Percentiles rank a stretch among this genome's conserved stretches.
These are phyloP conservation scores for Pugionium dolabratum DNA, from an alignment of 345 rosid species.

Conservation along the genomic window DNA sequence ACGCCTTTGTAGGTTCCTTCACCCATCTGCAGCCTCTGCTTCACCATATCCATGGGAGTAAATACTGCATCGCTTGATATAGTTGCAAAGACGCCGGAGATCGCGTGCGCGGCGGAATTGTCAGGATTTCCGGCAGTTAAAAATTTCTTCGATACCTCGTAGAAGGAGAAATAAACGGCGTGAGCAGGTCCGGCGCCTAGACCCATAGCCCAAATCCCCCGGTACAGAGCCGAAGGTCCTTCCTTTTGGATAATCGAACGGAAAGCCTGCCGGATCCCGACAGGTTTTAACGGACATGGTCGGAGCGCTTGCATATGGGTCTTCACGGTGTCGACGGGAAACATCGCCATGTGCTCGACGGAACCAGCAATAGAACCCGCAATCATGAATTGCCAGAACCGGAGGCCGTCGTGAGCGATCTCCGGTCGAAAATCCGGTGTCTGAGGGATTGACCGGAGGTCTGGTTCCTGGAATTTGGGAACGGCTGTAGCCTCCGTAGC, in stretches of 20 bases:
- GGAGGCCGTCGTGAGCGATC: constrained; percentile 69
- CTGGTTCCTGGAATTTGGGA: constrained; percentile 42
- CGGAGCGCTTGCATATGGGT: constrained; percentile 92
- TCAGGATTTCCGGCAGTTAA: constrained; percentile 63
- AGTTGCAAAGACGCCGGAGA: constrained; percentile 84
- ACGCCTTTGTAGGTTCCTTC: constrained; percentile 66
- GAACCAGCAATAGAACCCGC: constrained; percentile 95
- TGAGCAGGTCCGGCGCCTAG: constrained; percentile 98
- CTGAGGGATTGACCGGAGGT: constrained; percentile 43
- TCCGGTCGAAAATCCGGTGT: constrained; percentile 54
- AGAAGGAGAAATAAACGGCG: constrained; percentile 90
- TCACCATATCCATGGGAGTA: constrained; percentile 98
- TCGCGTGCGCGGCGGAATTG: constrained; percentile 75
- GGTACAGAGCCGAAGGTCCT: constrained; percentile 73
- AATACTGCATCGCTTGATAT: constrained; percentile 85
- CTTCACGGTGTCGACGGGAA: constrained; percentile 89
- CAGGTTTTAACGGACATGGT: constrained; percentile 84
- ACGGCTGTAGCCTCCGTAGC: constrained; percentile 59
- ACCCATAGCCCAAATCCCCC: constrained; percentile 95
- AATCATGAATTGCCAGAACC: constrained; percentile 92
- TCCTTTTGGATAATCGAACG: constrained; percentile 67
- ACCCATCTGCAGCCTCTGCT: constrained; percentile 86
- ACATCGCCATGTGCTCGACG: constrained; percentile 98
- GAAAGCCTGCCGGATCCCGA: constrained; percentile 66
- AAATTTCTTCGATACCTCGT: constrained; percentile 68